Percentiles rank a stretch among this genome's conserved stretches.
These are phyloP conservation scores for Cryphonectria naterciae DNA, from an alignment of 2,329 filamentous ascomycete genomes.

Conservation along the genomic window DNA sequence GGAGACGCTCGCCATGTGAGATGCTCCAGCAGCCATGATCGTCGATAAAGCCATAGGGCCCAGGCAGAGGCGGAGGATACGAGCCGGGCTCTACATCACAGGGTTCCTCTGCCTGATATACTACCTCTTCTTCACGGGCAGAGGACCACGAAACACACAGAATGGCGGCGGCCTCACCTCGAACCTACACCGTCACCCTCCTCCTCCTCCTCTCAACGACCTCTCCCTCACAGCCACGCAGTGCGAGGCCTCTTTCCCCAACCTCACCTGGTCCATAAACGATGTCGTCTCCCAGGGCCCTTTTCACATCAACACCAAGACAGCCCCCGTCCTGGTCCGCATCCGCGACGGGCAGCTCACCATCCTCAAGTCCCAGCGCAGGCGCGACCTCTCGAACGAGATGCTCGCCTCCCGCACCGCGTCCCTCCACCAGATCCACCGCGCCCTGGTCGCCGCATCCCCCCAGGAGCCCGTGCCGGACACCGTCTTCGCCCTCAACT, in stretches of 20 bases:
- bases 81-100: slow-evolving; percentile 31
- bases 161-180: neutral
- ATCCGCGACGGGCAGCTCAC: slow-evolving; percentile 50
- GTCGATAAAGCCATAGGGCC: slow-evolving; percentile 31
- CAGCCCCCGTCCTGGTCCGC: slow-evolving; percentile 46
- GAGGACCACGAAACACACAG: neutral
- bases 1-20: slow-evolving; percentile 16
- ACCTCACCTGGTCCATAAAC: slow-evolving; percentile 51
- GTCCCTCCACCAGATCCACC: slow-evolving; percentile 58
- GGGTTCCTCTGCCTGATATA: slow-evolving; percentile 33
- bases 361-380: slow-evolving; percentile 48
- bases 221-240: slow-evolving; percentile 47
- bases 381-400: slow-evolving; percentile 45
- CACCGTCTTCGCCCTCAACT: slow-evolving; percentile 56
- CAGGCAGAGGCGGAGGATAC: slow-evolving; percentile 32
- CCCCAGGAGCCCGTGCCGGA: slow-evolving; percentile 44
- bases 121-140: slow-evolving; percentile 34
- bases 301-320: slow-evolving; percentile 45
- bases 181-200: neutral
- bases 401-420: slow-evolving; percentile 55
- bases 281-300: slow-evolving; percentile 48
- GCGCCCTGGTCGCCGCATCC: slow-evolving; percentile 55
- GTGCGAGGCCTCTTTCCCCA: slow-evolving; percentile 51
- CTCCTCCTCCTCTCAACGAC: slow-evolving; percentile 36
- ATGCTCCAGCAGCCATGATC: slow-evolving; percentile 26